Percentiles rank a stretch among this genome's conserved stretches.
Conservation (phyloP, 73 alveolate species). For the Loxodes magnus region DNA sequence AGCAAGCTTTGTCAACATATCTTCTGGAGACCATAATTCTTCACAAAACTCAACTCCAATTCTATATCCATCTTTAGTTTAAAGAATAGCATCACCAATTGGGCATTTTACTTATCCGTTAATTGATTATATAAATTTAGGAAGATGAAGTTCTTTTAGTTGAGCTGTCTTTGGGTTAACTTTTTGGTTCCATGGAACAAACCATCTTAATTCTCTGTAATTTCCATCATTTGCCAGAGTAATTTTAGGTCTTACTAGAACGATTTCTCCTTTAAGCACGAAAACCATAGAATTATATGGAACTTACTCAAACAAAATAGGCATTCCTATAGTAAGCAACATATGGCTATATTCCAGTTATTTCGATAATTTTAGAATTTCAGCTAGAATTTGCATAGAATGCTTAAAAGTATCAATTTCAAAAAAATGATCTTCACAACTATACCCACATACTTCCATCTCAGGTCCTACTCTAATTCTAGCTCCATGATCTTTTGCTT, state of each 20-base stretch:
- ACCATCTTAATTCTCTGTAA: conserved; percentile 84
- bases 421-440: conserved; percentile 82
- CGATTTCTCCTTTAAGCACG: conserved; percentile 40
- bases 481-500: conserved; percentile 41
- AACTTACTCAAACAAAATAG: conserved; percentile 59
- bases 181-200: conserved; percentile 75
- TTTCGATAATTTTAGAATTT: conserved; percentile 24
- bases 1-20: conserved; percentile 49
- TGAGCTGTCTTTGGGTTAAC: no score
- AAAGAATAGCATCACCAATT: conserved; percentile 59
- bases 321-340: conserved; percentile 84
- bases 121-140: conserved; percentile 20
- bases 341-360: conserved; percentile 14
- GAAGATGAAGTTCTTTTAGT: conserved; percentile 39
- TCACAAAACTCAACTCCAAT: conserved; percentile 70
- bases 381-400: conserved; percentile 78
- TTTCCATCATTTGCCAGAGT: conserved; percentile 74
- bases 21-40: conserved; percentile 67
- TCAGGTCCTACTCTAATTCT: conserved; percentile 60
- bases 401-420: conserved; percentile 85
- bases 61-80: conserved; percentile 34
- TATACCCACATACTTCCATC: conserved; percentile 80
- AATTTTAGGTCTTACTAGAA: conserved; percentile 79
- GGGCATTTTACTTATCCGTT: conserved; percentile 28
- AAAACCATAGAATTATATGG: conserved; percentile 77